Base-by-base conservation (phyloP, 352 stramenopile species). In the Globisporangium nodosum region DNA sequence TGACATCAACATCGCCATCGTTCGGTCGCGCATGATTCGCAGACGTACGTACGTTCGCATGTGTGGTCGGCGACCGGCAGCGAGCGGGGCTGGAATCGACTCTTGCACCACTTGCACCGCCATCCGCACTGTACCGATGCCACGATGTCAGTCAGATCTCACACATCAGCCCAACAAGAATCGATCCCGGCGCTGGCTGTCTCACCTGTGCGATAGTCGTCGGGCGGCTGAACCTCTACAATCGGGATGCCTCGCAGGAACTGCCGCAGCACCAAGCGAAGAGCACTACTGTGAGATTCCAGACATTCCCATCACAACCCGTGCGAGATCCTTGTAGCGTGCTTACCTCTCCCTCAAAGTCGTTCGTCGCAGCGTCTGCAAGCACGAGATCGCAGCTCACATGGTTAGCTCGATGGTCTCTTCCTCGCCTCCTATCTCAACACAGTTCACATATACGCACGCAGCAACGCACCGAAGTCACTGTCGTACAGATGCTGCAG, bases 401-500 rank as follows among this genome's bases (percentile, higher is more conserved):
- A 20, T 11, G 15, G 31, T 42, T 11, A 33, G 16, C 30, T 43
- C 16, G 3, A 2, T 8, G 31, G 21, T 8, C 45, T 1, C 45
- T 11, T 21, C 15, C 16, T 11, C 3, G 16, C 8, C 42, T 48
- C 18, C 13, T 48, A 11, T 5, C 42, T 24, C 13, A 21, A 8
- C 5, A 9, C 42, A 24, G 2, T 5, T 3, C 43, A 13, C 9
- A 53, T 47, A 20, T 0, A 33, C 3, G 15, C 37, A 33, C 2
- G 15, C 37, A 49, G 6, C 9, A 54, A 74, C 73, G 56, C 75
- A 93, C 85, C 81, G 13, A 92, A 69, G 58, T 95, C 85, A 5
- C 77, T 89, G 64, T 95, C 85, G 61, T 92, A 95, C 33, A 92
- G 66, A 57, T 90, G 76, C 68, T 95, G 86, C 21, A 95, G 68